Evolutionary conservation across 2,329 filamentous ascomycete genomes (phyloP).

Genomic region (Corynespora cassiicola): DNA sequence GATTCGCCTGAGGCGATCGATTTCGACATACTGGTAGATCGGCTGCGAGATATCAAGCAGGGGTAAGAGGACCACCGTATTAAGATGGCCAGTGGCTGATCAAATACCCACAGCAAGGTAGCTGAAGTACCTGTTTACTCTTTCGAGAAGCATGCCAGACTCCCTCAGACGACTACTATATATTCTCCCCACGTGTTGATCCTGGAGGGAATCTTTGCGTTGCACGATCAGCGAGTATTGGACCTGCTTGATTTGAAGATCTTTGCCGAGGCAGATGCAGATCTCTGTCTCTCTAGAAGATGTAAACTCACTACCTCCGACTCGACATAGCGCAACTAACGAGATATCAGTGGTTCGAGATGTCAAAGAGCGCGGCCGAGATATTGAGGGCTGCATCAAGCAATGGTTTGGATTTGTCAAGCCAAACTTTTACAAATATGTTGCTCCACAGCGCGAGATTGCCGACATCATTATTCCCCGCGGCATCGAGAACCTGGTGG

Average conservation of each 20-base stretch:
- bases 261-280: conserved; percentile 94
- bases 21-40: conserved; percentile 85
- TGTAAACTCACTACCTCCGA: conserved; percentile 59
- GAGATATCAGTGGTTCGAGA: conserved; percentile 74
- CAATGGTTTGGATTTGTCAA: conserved; percentile 98
- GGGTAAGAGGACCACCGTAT: conserved; percentile 67
- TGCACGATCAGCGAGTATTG: conserved; percentile 85
- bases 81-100: conserved; percentile 18
- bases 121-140: conserved; percentile 95
- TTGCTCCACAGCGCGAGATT: conserved; percentile 88
- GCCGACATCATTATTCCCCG: conserved; percentile 96
- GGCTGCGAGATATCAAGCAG: conserved; percentile 82
- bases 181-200: conserved; percentile 97
- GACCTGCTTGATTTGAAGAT: conserved; percentile 94
- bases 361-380: conserved; percentile 85
- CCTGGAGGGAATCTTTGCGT: conserved; percentile 92
- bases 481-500: conserved; percentile 92
- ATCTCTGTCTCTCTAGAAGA: conserved; percentile 89
- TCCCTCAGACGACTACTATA: conserved; percentile 81
- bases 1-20: conserved; percentile 94
- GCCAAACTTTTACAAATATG: conserved; percentile 93
- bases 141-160: conserved; percentile 85
- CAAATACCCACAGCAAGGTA: conserved; percentile 66
- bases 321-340: background rate
- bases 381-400: conserved; percentile 95